Conservation (phyloP, 2,329 filamentous ascomycete species). For the Monosporascus ibericus region DNA sequence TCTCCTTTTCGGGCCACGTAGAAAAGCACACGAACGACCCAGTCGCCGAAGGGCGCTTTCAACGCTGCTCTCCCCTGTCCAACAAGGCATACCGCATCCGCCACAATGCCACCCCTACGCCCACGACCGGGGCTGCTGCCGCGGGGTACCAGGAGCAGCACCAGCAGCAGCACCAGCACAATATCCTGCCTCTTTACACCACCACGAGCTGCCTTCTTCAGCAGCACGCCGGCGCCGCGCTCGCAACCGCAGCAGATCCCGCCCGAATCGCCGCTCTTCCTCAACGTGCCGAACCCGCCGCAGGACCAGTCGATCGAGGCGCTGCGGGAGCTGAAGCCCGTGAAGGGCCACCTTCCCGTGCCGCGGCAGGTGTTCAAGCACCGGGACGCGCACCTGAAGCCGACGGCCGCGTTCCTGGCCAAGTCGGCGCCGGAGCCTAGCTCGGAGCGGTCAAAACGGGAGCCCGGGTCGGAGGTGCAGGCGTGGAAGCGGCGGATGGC, state of each 20-base stretch:
- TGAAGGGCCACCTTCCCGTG: slow-evolving; percentile 77
- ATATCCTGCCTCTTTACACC: slow-evolving; percentile 7
- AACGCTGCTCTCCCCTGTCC: not conserved
- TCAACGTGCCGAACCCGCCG: slow-evolving; percentile 71
- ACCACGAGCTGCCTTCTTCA: slow-evolving; percentile 31
- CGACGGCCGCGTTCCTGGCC: slow-evolving; percentile 53
- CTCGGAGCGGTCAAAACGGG: slow-evolving; percentile 27
- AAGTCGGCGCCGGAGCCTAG: slow-evolving; percentile 51
- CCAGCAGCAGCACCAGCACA: not conserved
- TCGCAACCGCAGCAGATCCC: slow-evolving; percentile 51
- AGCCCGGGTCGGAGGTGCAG: slow-evolving; percentile 32
- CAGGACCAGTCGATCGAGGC: slow-evolving; percentile 52
- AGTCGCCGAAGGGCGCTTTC: too few species aligned
- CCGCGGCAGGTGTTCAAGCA: slow-evolving; percentile 74
- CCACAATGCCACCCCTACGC: slow-evolving; percentile 13
- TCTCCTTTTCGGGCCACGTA: too few species aligned
- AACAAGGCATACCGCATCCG: not conserved
- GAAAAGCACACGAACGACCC: too few species aligned
- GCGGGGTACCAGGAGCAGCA: not conserved
- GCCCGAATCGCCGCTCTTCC: slow-evolving; percentile 83
- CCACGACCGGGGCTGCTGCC: slow-evolving; percentile 9
- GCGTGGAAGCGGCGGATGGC: slow-evolving; percentile 72
- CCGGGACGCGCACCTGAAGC: slow-evolving; percentile 52
- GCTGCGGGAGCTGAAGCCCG: slow-evolving; percentile 33
- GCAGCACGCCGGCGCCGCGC: slow-evolving; percentile 34